Evolutionary conservation across 768 basidiomycete genomes (phyloP).

Genomic region (Hygrophoropsis aurantiaca): DNA sequence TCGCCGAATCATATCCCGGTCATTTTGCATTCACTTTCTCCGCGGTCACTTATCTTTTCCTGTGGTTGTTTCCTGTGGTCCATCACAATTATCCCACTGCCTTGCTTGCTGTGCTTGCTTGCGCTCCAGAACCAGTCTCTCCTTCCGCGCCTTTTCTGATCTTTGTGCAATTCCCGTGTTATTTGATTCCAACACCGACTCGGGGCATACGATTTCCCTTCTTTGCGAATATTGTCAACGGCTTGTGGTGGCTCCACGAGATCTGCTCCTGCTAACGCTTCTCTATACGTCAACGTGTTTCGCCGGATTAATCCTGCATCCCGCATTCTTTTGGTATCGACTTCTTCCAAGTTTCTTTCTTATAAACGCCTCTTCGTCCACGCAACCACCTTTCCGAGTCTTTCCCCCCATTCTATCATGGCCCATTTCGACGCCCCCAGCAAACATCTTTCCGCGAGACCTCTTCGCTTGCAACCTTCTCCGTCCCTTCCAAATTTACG

Average conservation of each 20-base stretch:
- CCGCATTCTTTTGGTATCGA: conserved; percentile 31
- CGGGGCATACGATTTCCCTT: conserved; percentile 16
- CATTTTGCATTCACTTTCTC: conserved; percentile 2
- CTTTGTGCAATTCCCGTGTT: conserved; percentile 29
- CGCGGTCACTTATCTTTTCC: conserved; percentile 6
- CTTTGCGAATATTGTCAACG: conserved; percentile 19
- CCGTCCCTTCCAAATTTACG: conserved; percentile 73
- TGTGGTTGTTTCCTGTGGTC: conserved; percentile 2
- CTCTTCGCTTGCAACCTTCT: conserved; percentile 57
- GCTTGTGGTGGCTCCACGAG: conserved; percentile 21
- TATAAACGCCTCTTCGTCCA: conserved; percentile 28
- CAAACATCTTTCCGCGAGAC: conserved; percentile 27
- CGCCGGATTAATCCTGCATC: conserved; percentile 31
- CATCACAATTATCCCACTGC: conserved; percentile 1
- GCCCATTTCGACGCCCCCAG: conserved; percentile 21
- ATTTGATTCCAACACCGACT: conserved; percentile 6
- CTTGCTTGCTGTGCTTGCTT: conserved; percentile 5
- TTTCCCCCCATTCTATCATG: conserved; percentile 28
- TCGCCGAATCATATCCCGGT: conserved; percentile 14
- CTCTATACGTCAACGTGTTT: conserved; percentile 34
- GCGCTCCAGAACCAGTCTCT: conserved; percentile 32
- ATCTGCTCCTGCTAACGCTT: conserved; percentile 23
- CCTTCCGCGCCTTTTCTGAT: conserved; percentile 20
- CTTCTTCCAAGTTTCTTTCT: conserved; percentile 32
- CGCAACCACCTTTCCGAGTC: conserved; percentile 29